phyloP scores from a whole-genome alignment of 176 grass and related monocot species.

The Musa itinerans region DNA sequence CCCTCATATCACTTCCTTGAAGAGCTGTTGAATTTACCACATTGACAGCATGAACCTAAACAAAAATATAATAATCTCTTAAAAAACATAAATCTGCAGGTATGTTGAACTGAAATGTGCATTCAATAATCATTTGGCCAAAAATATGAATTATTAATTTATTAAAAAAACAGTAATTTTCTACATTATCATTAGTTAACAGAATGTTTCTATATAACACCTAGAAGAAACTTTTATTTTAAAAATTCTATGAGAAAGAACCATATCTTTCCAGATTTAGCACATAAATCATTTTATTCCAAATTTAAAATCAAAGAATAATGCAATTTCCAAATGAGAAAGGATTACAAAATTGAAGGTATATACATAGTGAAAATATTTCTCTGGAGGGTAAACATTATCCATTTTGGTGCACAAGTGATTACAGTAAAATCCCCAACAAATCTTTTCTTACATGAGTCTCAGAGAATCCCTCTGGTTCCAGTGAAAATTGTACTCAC shows the following conservation, averaged over 20 bases:
- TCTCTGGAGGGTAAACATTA: neutral
- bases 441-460: no score
- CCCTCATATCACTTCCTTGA: conserved; percentile 34
- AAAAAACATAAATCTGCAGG: neutral
- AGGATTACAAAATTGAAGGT: neutral
- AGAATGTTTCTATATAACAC: neutral
- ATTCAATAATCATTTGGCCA: neutral
- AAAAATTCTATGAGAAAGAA: no score
- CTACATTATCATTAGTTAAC: neutral
- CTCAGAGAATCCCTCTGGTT: no score
- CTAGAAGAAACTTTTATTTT: no score
- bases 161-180: neutral
- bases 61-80: conserved; percentile 4
- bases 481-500: no score
- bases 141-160: neutral
- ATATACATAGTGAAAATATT: neutral
- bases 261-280: neutral
- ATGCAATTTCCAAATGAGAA: neutral
- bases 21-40: conserved; percentile 23
- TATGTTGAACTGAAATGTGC: neutral
- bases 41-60: conserved; percentile 39
- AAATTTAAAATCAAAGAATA: neutral
- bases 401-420: neutral
- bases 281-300: neutral
- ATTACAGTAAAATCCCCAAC: no score